Percentiles rank a stretch among this genome's conserved stretches.
phyloP scores from a whole-genome alignment of 1,284 basidiomycete genomes.

The Ustilago bromivora region DNA sequence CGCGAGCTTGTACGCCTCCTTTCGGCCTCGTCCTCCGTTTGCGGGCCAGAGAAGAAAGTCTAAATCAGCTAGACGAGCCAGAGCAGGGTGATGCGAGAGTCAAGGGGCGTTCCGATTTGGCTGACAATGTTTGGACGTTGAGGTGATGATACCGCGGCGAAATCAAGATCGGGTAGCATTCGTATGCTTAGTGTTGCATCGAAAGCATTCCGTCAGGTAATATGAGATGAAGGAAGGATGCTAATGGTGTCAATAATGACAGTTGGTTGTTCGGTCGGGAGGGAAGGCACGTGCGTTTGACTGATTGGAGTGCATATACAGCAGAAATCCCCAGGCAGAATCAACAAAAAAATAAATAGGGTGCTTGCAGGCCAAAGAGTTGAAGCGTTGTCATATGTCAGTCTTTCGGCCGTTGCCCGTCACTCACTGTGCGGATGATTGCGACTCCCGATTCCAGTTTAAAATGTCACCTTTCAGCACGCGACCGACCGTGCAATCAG shows the following conservation, averaged over 20 bases:
- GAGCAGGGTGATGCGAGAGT: too few species aligned
- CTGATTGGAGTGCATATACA: not conserved
- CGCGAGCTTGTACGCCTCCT: too few species aligned
- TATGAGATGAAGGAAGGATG: not conserved
- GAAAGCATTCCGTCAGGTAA: not conserved
- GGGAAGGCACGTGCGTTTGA: conserved; percentile 32
- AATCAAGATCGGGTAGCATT: not conserved
- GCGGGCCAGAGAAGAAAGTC: not conserved
- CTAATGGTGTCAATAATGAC: not conserved
- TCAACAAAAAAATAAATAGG: not conserved
- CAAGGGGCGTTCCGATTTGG: too few species aligned
- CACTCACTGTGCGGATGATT: not conserved
- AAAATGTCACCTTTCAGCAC: conserved; percentile 8
- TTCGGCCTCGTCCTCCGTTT: not conserved
- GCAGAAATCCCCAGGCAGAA: not conserved
- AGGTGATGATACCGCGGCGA: not conserved
- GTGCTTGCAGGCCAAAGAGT: not conserved
- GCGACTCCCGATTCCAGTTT: not conserved
- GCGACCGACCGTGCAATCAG: conserved; percentile 9
- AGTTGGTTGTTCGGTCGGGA: not conserved
- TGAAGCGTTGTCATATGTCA: not conserved
- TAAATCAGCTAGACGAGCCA: not conserved
- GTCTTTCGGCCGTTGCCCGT: conserved; percentile 22
- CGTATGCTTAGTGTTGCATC: not conserved
- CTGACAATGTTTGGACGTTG: not conserved